Conservation (phyloP, 139 green algal genomes). For the Chlorella sp. region DNA sequence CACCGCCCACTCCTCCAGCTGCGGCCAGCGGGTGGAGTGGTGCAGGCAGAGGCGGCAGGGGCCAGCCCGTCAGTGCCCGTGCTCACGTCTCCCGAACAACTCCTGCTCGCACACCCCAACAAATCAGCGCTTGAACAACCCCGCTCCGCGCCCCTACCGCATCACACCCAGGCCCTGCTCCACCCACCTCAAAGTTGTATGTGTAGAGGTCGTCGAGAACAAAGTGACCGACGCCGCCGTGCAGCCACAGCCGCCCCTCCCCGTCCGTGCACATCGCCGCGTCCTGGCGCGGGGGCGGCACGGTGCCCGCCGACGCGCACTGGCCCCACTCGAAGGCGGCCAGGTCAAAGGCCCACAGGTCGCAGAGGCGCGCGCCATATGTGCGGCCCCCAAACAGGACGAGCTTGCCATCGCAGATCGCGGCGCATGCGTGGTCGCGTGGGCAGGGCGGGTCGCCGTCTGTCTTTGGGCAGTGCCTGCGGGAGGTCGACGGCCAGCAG, state of each 20-base stretch:
- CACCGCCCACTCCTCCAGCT: too few species aligned
- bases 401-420: conserved; percentile 64
- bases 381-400: conserved; percentile 71
- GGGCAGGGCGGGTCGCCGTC: conserved; percentile 51
- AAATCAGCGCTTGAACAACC: too few species aligned
- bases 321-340: conserved; percentile 2
- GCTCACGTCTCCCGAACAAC: too few species aligned
- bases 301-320: conserved; percentile 44
- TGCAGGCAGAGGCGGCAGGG: too few species aligned
- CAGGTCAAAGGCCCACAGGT: conserved; percentile 1
- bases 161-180: background rate
- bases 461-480: conserved; percentile 41
- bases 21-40: too few species aligned
- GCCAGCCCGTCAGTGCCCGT: too few species aligned
- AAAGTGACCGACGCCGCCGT: conserved; percentile 85
- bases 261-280: conserved; percentile 33
- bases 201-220: conserved; percentile 75
- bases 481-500: too few species aligned
- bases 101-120: too few species aligned
- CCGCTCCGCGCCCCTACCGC: too few species aligned
- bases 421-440: conserved; percentile 57
- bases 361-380: conserved; percentile 10
- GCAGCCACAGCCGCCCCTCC: conserved; percentile 56
- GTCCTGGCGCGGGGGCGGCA: conserved; percentile 71
- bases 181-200: background rate